Evolutionary conservation across 2,329 filamentous ascomycete genomes (phyloP).

Genomic region (Botryotinia convoluta): DNA sequence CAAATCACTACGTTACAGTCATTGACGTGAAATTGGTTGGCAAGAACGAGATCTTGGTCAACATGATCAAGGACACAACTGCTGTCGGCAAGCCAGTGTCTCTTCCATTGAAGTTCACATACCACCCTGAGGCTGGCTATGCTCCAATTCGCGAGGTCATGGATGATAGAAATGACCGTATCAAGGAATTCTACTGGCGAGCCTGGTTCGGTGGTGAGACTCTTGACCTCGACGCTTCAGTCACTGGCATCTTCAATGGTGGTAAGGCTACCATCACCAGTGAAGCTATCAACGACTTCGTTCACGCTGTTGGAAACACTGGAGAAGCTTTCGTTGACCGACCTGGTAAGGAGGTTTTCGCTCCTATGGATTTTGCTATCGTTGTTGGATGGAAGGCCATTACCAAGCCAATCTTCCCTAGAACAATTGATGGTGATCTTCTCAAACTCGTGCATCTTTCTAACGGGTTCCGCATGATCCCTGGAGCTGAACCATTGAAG

Average conservation of each 20-base stretch:
- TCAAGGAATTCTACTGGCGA: slow-evolving; percentile 99
- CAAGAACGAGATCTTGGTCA: slow-evolving; percentile 79
- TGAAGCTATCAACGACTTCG: slow-evolving; percentile 95
- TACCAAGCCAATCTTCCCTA: slow-evolving; percentile 98
- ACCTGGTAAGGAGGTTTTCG: slow-evolving; percentile 88
- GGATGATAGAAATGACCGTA: slow-evolving; percentile 91
- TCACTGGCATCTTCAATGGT: slow-evolving; percentile 86
- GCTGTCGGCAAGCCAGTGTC: slow-evolving; percentile 79
- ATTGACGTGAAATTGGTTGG: slow-evolving; percentile 77
- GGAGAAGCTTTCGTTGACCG: slow-evolving; percentile 96
- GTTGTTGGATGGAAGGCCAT: slow-evolving; percentile 99
- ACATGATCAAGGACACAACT: slow-evolving; percentile 90
- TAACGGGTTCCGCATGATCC: slow-evolving; percentile 97
- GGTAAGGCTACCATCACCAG: slow-evolving; percentile 83
- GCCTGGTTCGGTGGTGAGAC: slow-evolving; percentile 92
- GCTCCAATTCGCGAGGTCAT: slow-evolving; percentile 98
- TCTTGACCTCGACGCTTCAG: slow-evolving; percentile 78
- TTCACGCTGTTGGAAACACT: slow-evolving; percentile 97
- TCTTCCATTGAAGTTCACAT: slow-evolving; percentile 83
- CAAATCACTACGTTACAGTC: slow-evolving; percentile 83
- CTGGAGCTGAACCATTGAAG: slow-evolving; percentile 89
- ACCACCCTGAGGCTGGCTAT: slow-evolving; percentile 93
- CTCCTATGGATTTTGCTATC: slow-evolving; percentile 98
- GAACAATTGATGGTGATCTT: slow-evolving; percentile 91
- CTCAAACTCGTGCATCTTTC: slow-evolving; percentile 95